Evolutionary conservation across 208 protist species (phyloP), one percentile per base, ranked within the genome.

Genomic region (Perkinsela sp.): DNA sequence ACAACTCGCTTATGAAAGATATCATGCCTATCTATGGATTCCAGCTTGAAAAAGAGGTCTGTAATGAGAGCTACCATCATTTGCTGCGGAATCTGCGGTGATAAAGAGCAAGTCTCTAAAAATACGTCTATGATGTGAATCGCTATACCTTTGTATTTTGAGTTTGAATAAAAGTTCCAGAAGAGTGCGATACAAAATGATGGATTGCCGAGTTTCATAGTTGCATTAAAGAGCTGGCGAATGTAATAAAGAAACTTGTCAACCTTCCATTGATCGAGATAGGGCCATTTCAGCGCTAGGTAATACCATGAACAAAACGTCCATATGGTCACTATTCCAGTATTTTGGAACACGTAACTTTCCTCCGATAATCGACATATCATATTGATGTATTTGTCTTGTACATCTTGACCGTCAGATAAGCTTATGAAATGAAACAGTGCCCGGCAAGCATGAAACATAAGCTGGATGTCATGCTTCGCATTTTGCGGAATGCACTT

Each of bases 81-180:
- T 57, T n/a, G 13, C 13, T 6, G 22, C 13, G 6, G 6, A 57
- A 57, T 57, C 40, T 6, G 40, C 40, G 40, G 40, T n/a, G 13
- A n/a, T 22, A 6, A 22, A n/a, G 22, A n/a, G 40, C 40, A n/a
- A 6, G 40, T 22, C 22, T 57, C 40, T 22, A 57, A 22, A 22
- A 57, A 57, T n/a, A 57, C 40, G 40, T 57, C 40, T n/a, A 57
- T 57, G 22, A 57, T 57, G 40, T 57, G 40, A 57, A 57, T 6
- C 40, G 13, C 40, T n/a, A 57, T 6, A 22, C 13, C 40, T 22
- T 57, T 57, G 40, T 57, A n/a, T 22, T 57, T 22, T 22, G 40
- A 57, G 40, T 57, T n/a, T 57, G 40, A 6, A 57, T 57, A 57
- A 22, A 57, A 57, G 22, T 57, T 57, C 40, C 6, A n/a, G 13